Evolutionary conservation across 129 eudicot genomes (phyloP).

Genomic region (Dittrichia graveolens): DNA sequence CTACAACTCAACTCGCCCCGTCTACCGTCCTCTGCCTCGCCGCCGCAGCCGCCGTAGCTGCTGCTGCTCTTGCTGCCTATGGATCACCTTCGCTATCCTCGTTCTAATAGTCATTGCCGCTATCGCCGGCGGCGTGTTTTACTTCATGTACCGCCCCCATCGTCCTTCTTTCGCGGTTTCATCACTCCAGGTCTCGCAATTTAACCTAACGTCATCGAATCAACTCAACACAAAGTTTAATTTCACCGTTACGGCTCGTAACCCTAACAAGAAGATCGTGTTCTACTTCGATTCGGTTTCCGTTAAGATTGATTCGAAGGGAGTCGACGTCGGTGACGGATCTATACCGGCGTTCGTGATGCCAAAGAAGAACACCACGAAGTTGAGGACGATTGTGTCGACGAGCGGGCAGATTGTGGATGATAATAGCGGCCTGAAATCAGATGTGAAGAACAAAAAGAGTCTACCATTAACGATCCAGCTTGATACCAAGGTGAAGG

Average conservation of each 20-base stretch:
- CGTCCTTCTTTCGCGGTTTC: constrained; percentile 68
- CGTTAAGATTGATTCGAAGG: constrained; percentile 41
- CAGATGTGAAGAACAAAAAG: constrained; percentile 51
- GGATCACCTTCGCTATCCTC: constrained; percentile 50
- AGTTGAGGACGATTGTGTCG: constrained; percentile 38
- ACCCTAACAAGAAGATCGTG: constrained; percentile 63
- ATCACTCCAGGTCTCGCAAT: constrained; percentile 57
- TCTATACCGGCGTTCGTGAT: constrained; percentile 51
- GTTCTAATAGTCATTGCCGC: constrained; percentile 60
- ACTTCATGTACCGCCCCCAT: constrained; percentile 75
- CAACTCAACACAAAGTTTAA: constrained; percentile 51
- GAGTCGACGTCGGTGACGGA: constrained; percentile 51
- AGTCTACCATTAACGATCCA: constrained; percentile 45
- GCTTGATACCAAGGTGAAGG: constrained; percentile 67
- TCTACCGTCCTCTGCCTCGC: constrained; percentile 66
- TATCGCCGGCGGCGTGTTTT: constrained; percentile 59
- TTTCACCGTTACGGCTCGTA: constrained; percentile 56
- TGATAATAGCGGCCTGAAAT: constrained; percentile 29
- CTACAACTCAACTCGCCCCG: constrained; percentile 63
- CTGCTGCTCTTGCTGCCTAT: constrained; percentile 63
- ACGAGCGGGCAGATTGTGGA: constrained; percentile 36
- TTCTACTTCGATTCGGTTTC: constrained; percentile 52
- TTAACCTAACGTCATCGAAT: constrained; percentile 59
- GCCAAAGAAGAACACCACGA: constrained; percentile 50
- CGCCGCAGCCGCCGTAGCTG: constrained; percentile 63